Evolutionary conservation across 805 yeast species (phyloP).

Genomic region (Cyberlindnera mississippiensis): DNA sequence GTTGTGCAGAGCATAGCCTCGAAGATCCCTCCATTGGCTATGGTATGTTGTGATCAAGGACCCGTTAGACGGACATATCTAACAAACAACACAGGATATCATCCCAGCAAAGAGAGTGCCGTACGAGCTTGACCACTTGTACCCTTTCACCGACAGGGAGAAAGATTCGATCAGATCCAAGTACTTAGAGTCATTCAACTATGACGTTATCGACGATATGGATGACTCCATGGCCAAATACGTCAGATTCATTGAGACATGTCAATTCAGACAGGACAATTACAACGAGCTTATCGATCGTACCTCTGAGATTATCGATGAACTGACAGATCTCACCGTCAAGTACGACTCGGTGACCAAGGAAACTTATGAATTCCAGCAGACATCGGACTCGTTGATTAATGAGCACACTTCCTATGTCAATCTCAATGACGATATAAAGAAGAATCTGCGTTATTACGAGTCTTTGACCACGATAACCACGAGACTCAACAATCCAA

Average conservation of each 20-base stretch:
- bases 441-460: conserved; percentile 51
- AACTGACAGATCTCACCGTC: conserved; percentile 43
- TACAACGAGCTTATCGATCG: conserved; percentile 39
- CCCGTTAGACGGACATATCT: too few species aligned
- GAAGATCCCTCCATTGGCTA: conserved; percentile 38
- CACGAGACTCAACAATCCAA: conserved; percentile 63
- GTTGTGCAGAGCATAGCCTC: conserved; percentile 60
- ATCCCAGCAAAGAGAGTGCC: too few species aligned
- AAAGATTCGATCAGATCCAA: conserved; percentile 32
- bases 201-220: conserved; percentile 41
- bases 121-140: conserved; percentile 17
- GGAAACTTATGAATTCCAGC: conserved; percentile 63
- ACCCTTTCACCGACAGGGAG: conserved; percentile 33
- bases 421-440: conserved; percentile 41
- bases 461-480: conserved; percentile 70
- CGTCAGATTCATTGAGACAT: conserved; percentile 31
- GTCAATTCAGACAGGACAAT: conserved; percentile 29
- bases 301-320: conserved; percentile 41
- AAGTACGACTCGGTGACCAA: conserved; percentile 55
- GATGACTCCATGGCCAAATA: too few species aligned
- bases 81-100: too few species aligned
- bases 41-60: conserved; percentile 23
- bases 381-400: conserved; percentile 48
- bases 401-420: conserved; percentile 41
- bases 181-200: conserved; percentile 38